Evolutionary conservation across 2,329 filamentous ascomycete genomes (phyloP).

Genomic region (Alternaria solani): DNA sequence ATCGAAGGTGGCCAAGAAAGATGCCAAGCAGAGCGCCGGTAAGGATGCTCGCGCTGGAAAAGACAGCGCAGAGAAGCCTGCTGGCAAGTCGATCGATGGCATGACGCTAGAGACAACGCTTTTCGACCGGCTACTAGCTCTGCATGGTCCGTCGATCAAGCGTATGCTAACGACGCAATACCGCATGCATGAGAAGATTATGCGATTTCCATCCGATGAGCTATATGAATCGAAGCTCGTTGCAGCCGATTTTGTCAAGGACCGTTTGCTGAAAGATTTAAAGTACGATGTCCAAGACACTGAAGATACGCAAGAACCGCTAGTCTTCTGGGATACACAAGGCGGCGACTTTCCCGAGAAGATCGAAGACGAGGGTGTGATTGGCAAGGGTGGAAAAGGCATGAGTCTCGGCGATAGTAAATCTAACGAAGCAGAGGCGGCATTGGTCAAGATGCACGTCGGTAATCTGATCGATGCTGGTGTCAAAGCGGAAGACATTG

Average conservation of each 20-base stretch:
- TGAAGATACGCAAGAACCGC: slow-evolving; percentile 85
- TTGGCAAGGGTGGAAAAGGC: slow-evolving; percentile 56
- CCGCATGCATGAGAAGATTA: slow-evolving; percentile 95
- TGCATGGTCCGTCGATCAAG: slow-evolving; percentile 87
- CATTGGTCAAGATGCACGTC: slow-evolving; percentile 81
- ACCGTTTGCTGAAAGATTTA: slow-evolving; percentile 77
- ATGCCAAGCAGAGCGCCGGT: slow-evolving; percentile 44
- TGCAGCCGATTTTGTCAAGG: slow-evolving; percentile 80
- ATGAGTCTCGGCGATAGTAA: slow-evolving; percentile 76
- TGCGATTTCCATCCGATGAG: slow-evolving; percentile 90
- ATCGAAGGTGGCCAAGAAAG: slow-evolving; percentile 42
- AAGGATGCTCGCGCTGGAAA: slow-evolving; percentile 52
- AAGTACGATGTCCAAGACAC: slow-evolving; percentile 79
- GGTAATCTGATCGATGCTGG: slow-evolving; percentile 78
- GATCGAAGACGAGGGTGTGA: slow-evolving; percentile 74
- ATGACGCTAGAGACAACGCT: slow-evolving; percentile 84
- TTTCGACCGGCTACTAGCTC: slow-evolving; percentile 83
- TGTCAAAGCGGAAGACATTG: slow-evolving; percentile 83
- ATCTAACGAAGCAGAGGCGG: slow-evolving; percentile 90
- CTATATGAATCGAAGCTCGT: slow-evolving; percentile 84
- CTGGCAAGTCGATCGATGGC: slow-evolving; percentile 45
- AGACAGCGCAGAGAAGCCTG: slow-evolving; percentile 46
- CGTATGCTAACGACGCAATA: slow-evolving; percentile 97
- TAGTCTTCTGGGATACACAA: slow-evolving; percentile 96
- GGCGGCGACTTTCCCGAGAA: slow-evolving; percentile 90